Base-by-base conservation (phyloP, 23 red algal species). In the Agarophyton chilense region DNA sequence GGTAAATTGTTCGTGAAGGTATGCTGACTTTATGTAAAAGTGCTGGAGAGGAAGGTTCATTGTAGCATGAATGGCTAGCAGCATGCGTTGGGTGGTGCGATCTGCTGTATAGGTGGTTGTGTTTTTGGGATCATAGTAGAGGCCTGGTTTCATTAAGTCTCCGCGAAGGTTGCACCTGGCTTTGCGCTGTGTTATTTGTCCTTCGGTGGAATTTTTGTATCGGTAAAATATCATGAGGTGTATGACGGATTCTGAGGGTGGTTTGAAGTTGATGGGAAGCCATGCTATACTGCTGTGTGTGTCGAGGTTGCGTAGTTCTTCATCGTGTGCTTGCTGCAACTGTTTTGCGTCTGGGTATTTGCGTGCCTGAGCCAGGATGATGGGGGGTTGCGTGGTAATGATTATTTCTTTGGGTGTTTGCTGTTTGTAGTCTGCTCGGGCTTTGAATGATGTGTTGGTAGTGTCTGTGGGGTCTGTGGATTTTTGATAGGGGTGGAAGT, bases 401-500 rank as follows among this genome's bases (percentile, higher is more conserved):
- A 16, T 42, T 0, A 67, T 65, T n/a, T 63, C 41, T n/a, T 34
- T 84, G 10, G 26, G 61, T 34, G 43, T 84, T 13, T 25, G 54
- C 19, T 19, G 52, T 53, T 45, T n/a, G 52, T 36, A 62, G 24
- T 36, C 67, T 45, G 32, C 28, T 52, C 46, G 24, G 61, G 26
- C 14, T 40, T 46, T 40, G 61, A 87, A 65, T 28, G 47, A 38
- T 55, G 10, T 42, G 22, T 4, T 18, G 10, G 82, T 52, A 10
- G 49, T 87, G 38, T 7, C 4, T 41, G 82, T 56, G 4, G 63
- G 82, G 35, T 87, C 82, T 2, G 16, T 38, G 8, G 26, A 5
- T 58, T 31, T 35, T 4, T 87, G 61, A 44, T 87, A 73, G 5
- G 61, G 82, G 10, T 72, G 29, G 39, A 87, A 87, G 28, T 87